Evolutionary conservation across 2,329 filamentous ascomycete genomes (phyloP), one percentile per base, ranked within the genome.

Genomic region (Pyricularia sp.): DNA sequence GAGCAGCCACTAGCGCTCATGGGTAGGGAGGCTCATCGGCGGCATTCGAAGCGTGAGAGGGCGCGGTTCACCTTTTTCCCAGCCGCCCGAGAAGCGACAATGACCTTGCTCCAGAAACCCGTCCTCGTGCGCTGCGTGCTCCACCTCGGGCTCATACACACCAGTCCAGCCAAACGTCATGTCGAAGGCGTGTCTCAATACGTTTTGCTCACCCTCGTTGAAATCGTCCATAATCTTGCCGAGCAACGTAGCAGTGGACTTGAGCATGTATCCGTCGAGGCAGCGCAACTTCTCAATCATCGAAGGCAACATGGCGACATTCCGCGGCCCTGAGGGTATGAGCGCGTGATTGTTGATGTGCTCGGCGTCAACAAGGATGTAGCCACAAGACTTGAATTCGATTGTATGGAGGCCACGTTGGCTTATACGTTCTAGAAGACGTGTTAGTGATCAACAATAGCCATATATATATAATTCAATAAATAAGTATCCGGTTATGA

Each of bases 351-450:
- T 78, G 69, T 81, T 77, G 64, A 82, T 75, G 30, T 74, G 74
- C 0, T 73, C 68, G 0, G 70, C 33, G 23, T 79, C 77, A 1
- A 89, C 74, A 6, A 77, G 75, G 42, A 83, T 85, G 72, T 90
- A 90, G 67, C 88, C 88, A 73, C 88, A 90, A 0, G 86, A 89
- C 36, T 82, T 83, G 76, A 90, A 84, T 0, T 81, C 79, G 33
- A 90, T 76, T 17, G 73, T 76, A 30, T 76, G 74, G 26, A 83
- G 73, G 20, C 50, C 63, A 9, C 72, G 73, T 50, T 77, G 78
- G 4, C 68, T 70, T n/a, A 67, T 69, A 71, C 58, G 58, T 61
- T 26, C 58, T 61, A 10, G 11, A 61, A n/a, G 12, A 26, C 10
- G 23, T 65, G 26, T 33, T 77, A 73, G 33, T 79, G 77, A 4